A percentile compares a stretch with the other conserved stretches of the same genome.
Evolutionary conservation across 495 filamentous ascomycete genomes (phyloP).

Genomic region (Hyaloscypha bicolor): DNA sequence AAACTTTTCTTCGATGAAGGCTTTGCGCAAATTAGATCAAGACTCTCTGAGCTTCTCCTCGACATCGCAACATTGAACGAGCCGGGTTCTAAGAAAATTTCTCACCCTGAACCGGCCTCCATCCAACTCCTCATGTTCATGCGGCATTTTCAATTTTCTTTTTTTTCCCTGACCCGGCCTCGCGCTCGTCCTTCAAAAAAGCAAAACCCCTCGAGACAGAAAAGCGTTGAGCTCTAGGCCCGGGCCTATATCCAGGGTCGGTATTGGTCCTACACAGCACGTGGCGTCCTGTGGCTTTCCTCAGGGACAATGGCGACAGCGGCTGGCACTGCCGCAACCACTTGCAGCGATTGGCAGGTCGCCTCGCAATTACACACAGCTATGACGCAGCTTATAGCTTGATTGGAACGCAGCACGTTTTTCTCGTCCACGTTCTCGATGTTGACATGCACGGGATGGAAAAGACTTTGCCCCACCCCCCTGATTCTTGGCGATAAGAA

Average conservation of each 20-base stretch:
- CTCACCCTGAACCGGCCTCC: background rate
- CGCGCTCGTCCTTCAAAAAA: background rate
- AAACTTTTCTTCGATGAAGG: no score
- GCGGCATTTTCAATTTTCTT: background rate
- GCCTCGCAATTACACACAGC: constrained; percentile 5
- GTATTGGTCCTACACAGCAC: background rate
- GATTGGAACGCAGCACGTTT: constrained; percentile 6
- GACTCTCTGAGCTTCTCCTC: no score
- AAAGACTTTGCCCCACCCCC: background rate
- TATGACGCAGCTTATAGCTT: background rate
- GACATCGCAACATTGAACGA: no score
- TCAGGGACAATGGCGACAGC: background rate
- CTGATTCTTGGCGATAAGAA: background rate
- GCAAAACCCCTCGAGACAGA: background rate
- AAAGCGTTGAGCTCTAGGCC: background rate
- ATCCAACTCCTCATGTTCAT: background rate
- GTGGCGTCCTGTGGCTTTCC: background rate
- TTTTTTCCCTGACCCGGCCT: background rate
- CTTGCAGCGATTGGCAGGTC: background rate
- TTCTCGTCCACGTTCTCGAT: background rate
- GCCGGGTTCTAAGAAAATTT: background rate
- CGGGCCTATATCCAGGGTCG: background rate
- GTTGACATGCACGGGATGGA: background rate
- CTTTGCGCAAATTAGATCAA: no score
- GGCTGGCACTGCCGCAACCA: background rate